Base-by-base conservation (phyloP, 2,329 filamentous ascomycete species). In the Rutstroemia sp. region DNA sequence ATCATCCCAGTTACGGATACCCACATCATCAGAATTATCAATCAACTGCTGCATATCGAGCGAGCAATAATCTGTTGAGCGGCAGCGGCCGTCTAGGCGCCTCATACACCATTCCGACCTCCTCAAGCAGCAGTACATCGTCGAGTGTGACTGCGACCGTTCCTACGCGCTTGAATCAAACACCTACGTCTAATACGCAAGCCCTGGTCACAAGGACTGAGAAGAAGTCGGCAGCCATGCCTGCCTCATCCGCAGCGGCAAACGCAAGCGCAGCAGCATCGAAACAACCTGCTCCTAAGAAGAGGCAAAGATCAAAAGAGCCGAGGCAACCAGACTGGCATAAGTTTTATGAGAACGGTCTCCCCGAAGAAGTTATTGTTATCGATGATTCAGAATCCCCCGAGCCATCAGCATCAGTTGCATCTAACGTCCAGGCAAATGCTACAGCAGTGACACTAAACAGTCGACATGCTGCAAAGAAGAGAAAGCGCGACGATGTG, bases 281-380 rank as follows among this genome's bases (percentile, higher is more conserved):
- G n/a, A 38, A 60, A 14, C 65, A 63, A 54, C 66, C 55, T 67
- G 71, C 69, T 63, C 67, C 57, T 64, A 74, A 63, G 65, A 73
- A 63, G 68, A 69, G 64, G 70, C 72, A 63, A 61, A 65, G 68
- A 63, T 64, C 68, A 64, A 62, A 68, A 62, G 66, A 68, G 58
- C 71, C 68, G 69, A 80, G 79, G 69, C 78, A 83, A 63, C 87
- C 88, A 50, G 85, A 94, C 72, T 94, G 89, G 89, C 77, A 81
- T 57, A 82, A 80, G 61, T 94, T 92, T 68, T 92, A 92, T 71
- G 87, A 86, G 69, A 92, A 92, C 70, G 89, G 89, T 4, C 74
- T 91, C 25, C 89, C 89, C 23, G 87, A 89, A 69, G 89, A 94
- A 74, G 84, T 94, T 68, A 92, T 94, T 67, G 84, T 92, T 65